phyloP scores from a whole-genome alignment of 2,329 filamentous ascomycete species.

The Raffaelea deltoideospora region DNA sequence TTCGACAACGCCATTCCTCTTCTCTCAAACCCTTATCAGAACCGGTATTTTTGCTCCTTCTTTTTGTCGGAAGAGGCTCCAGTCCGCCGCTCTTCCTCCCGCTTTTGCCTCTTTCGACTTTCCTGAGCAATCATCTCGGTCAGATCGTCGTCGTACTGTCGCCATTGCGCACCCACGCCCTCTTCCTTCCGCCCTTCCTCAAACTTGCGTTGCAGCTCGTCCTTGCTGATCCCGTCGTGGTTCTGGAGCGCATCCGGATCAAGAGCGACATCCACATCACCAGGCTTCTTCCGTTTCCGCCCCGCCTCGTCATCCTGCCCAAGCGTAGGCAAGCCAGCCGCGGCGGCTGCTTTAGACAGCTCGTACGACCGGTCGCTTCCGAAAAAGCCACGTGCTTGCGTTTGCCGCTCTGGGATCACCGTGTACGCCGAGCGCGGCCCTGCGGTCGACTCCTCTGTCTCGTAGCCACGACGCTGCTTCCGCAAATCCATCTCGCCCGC shows the following conservation, averaged over 20 bases:
- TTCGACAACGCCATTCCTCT: background rate
- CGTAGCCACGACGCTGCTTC: constrained; percentile 70
- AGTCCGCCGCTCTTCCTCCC: constrained; percentile 61
- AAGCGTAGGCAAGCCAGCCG: too few relatives aligned
- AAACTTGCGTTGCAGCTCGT: constrained; percentile 66
- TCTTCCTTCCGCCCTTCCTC: constrained; percentile 56
- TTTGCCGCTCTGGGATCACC: constrained; percentile 76
- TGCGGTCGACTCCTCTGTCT: constrained; percentile 64
- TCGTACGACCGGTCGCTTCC: constrained; percentile 91
- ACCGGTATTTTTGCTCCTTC: constrained; percentile 38
- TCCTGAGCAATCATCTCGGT: constrained; percentile 94
- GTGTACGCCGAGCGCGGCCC: constrained; percentile 71
- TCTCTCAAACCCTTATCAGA: constrained; percentile 17
- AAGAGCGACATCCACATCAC: constrained; percentile 84
- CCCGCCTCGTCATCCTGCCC: constrained; percentile 60
- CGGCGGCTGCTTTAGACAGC: constrained; percentile 42
- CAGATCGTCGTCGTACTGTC: constrained; percentile 63
- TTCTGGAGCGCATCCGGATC: constrained; percentile 67
- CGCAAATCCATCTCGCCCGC: constrained; percentile 82
- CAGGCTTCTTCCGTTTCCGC: constrained; percentile 86
- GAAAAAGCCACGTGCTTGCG: constrained; percentile 83
- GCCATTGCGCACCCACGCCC: constrained; percentile 51
- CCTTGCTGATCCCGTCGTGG: constrained; percentile 68
- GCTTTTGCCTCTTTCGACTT: constrained; percentile 76
- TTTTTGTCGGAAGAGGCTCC: constrained; percentile 30